A percentile compares a stretch with the other conserved stretches of the same genome.
Conservation (phyloP, 106 monocot species). For the Allium fistulosum region DNA sequence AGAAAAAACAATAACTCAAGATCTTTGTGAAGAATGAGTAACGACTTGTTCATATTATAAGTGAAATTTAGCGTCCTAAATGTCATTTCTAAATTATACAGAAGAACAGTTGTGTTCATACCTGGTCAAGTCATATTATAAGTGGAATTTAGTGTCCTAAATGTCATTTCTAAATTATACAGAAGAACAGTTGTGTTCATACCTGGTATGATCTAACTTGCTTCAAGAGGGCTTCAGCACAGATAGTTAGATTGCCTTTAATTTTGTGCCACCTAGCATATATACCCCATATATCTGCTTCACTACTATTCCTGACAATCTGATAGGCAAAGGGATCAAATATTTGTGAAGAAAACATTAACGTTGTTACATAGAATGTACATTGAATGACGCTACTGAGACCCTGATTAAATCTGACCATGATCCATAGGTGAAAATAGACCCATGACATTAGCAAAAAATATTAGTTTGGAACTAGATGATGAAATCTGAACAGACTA, state of each 20-base stretch:
- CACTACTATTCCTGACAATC: constrained; percentile 54
- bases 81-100: too few relatives aligned
- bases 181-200: not conserved
- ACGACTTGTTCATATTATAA: too few relatives aligned
- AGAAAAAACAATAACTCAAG: too few relatives aligned
- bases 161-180: too few relatives aligned
- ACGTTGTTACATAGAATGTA: too few relatives aligned
- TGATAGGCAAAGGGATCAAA: constrained; percentile 12
- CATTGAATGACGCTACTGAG: too few relatives aligned
- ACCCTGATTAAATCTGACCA: too few relatives aligned
- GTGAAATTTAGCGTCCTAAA: not conserved
- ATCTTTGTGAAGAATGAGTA: too few relatives aligned
- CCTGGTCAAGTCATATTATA: constrained; percentile 70
- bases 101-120: constrained; percentile 8
- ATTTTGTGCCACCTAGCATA: constrained; percentile 92
- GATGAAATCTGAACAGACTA: too few relatives aligned
- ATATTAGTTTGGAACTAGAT: too few relatives aligned
- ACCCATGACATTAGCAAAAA: too few relatives aligned
- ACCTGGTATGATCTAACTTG: constrained; percentile 96
- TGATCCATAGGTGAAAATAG: too few relatives aligned
- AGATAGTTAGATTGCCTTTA: constrained; percentile 73
- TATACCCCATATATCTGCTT: constrained; percentile 67
- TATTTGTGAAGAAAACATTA: not conserved
- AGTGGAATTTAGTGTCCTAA: not conserved
- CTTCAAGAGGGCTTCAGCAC: constrained; percentile 91